Conservation (phyloP, 1,284 basidiomycete species). For the Irpex sp. region DNA sequence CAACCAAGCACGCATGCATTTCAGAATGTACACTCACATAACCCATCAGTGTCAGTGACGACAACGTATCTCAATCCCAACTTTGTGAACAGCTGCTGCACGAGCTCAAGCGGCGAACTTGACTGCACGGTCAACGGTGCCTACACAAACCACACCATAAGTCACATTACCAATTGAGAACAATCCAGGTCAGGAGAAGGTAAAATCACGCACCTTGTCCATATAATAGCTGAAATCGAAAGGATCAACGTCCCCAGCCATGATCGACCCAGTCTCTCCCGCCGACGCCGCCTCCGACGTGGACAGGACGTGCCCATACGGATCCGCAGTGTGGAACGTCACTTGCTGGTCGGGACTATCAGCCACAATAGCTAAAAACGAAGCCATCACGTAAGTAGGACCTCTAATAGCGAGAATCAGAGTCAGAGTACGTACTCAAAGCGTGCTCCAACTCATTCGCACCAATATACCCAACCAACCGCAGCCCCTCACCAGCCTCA, state of each 20-base stretch:
- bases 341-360: constrained; percentile 68
- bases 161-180: not conserved
- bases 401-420: too few species aligned
- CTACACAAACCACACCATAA: constrained; percentile 31
- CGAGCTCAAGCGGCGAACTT: constrained; percentile 83
- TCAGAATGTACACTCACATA: constrained; percentile 54
- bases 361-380: constrained; percentile 61
- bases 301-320: constrained; percentile 37
- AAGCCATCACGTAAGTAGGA: too few species aligned
- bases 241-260: constrained; percentile 43
- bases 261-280: constrained; percentile 33
- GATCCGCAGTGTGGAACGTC: constrained; percentile 54
- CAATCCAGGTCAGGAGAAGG: too few species aligned
- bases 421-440: constrained; percentile 54
- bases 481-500: constrained; percentile 42
- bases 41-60: constrained; percentile 78
- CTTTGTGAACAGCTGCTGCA: constrained; percentile 91
- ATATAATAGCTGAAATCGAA: constrained; percentile 89
- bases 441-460: constrained; percentile 93
- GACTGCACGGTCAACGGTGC: constrained; percentile 81
- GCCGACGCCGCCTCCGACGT: constrained; percentile 51
- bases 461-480: constrained; percentile 91
- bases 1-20: constrained; percentile 5
- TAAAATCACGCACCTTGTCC: constrained; percentile 38
- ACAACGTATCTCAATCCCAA: constrained; percentile 89